Evolutionary conservation across 2,329 filamentous ascomycete species (phyloP), one percentile per base, ranked within the genome.

Genomic region (Pseudogymnoascus sp.): DNA sequence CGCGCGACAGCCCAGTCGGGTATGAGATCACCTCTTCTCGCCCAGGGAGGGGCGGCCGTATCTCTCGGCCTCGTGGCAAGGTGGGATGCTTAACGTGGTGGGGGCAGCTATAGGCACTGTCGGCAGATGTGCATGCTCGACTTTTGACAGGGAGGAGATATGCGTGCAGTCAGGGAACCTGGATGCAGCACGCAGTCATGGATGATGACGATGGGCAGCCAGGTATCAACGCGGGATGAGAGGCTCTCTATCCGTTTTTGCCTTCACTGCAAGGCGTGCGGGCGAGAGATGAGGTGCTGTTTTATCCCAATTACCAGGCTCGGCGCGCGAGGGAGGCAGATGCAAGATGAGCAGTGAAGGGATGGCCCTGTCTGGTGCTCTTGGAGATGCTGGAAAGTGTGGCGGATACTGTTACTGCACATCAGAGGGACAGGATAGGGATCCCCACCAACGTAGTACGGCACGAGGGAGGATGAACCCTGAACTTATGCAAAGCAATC

Each of bases 31-130:
- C 48, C 48, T 55, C 12, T 55, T 27, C 12, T 55, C 48, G 27
- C 15, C 29, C 48, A 55, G 48, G 27, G 29, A 55, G 29, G 48
- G 48, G 48, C 48, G 48, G 29, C n/a, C 48, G 48, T 55, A 55
- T 55, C 27, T 55, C 27, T 55, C 48, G 48, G 48, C 48, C 48
- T 55, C 48, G 48, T 55, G 48, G 48, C 48, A 55, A 55, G 48
- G 48, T 55, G 48, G 29, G 48, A 55, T 55, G 48, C 48, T 55
- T 55, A 55, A 55, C 29, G 27, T 29, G 48, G 48, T 55, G 48
- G 48, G 29, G 48, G 29, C 48, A 55, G 48, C 48, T 55, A 55
- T 55, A 55, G 48, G 48, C 48, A 33, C 48, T 33, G 48, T 55
- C 29, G 48, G 48, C 48, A 55, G 48, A 55, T 55, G 29, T 55